These are phyloP conservation scores for Pontederia crassipes DNA, from an alignment of 176 grass and related monocot genomes.

Conservation along the genomic window DNA sequence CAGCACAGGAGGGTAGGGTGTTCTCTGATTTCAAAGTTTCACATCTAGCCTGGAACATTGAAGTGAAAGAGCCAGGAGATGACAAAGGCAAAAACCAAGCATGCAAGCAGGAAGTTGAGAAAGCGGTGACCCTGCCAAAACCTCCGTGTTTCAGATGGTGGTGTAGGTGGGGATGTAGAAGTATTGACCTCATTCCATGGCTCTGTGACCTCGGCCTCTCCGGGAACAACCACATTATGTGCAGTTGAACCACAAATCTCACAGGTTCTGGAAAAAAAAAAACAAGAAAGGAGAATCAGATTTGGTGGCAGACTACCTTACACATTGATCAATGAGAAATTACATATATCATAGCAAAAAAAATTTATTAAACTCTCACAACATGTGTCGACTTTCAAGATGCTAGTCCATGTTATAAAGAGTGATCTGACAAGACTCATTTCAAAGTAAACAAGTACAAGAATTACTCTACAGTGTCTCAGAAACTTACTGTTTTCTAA, in stretches of 20 bases:
- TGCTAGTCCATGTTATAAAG: too few species aligned
- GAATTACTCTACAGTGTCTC: too few species aligned
- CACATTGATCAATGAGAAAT: background rate
- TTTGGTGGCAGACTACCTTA: conserved; percentile 1
- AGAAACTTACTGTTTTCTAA: too few species aligned
- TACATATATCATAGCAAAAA: too few species aligned
- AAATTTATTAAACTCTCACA: too few species aligned
- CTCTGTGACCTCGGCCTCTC: conserved; percentile 64
- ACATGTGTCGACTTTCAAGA: too few species aligned
- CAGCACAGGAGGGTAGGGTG: background rate
- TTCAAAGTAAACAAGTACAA: too few species aligned
- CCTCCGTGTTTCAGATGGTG: conserved; percentile 22
- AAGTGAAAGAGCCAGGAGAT: conserved; percentile 18
- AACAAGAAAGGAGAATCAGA: background rate
- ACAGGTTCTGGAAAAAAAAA: conserved; percentile 46
- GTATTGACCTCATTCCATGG: conserved; percentile 64
- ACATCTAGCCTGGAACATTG: conserved; percentile 5
- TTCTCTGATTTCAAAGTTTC: background rate
- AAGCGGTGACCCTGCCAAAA: conserved; percentile 17
- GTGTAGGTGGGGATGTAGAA: conserved; percentile 4
- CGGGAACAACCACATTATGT: conserved; percentile 65
- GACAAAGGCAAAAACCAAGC: conserved; percentile 16
- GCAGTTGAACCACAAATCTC: conserved; percentile 82
- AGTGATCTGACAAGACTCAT: too few species aligned
- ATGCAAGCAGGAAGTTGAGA: conserved; percentile 15